These are phyloP conservation scores for Hygrophorus pudorinus DNA, from an alignment of 768 basidiomycete genomes.

Conservation along the genomic window DNA sequence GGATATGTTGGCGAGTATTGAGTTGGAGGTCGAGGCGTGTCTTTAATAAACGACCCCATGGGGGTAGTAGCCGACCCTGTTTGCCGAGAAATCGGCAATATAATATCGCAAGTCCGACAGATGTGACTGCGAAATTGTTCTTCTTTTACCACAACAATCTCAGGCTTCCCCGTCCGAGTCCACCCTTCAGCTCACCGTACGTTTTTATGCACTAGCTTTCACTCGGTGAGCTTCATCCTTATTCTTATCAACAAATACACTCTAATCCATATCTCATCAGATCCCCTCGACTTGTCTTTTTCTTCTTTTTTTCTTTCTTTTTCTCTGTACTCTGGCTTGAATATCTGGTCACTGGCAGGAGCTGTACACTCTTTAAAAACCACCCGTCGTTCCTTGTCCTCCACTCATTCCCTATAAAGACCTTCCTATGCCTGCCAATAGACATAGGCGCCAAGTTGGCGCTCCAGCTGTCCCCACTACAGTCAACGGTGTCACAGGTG, in stretches of 20 bases:
- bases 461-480: not conserved
- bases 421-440: not conserved
- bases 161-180: no score
- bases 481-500: not conserved
- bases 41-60: not conserved
- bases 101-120: no score
- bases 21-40: constrained; percentile 28
- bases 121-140: no score
- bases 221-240: no score
- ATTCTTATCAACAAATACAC: no score
- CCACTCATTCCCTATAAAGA: not conserved
- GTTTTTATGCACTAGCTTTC: not conserved
- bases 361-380: not conserved
- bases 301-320: not conserved
- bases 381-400: not conserved
- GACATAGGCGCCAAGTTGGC: not conserved
- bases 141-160: no score
- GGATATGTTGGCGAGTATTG: constrained; percentile 41
- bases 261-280: no score
- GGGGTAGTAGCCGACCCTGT: not conserved
- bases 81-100: no score
- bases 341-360: not conserved
- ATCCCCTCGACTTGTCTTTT: not conserved
- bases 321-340: not conserved
- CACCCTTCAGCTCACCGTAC: not conserved